phyloP scores from a whole-genome alignment of 2,329 filamentous ascomycete genomes.

The Fusarium neocosmosporiellum region DNA sequence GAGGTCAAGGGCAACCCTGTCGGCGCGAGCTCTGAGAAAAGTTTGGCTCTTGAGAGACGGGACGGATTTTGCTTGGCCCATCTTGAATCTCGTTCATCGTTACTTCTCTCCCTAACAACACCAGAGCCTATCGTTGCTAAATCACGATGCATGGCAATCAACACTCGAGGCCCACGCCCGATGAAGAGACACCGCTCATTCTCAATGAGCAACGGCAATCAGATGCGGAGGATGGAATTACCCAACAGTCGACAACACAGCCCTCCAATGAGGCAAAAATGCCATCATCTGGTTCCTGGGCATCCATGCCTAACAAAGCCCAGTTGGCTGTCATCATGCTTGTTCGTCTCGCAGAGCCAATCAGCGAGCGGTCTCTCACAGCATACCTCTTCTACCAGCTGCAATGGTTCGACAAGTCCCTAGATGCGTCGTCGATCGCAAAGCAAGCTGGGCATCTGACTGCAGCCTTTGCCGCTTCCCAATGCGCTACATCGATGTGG shows the following conservation, averaged over 20 bases:
- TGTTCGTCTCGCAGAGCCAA: slow-evolving; percentile 42
- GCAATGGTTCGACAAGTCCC: slow-evolving; percentile 34
- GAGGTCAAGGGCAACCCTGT: not conserved
- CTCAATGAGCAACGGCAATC: not conserved
- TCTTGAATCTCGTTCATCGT: not conserved
- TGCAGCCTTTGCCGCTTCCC: slow-evolving; percentile 29
- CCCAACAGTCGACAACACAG: not conserved
- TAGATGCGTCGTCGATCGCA: slow-evolving; percentile 38
- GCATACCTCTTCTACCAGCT: slow-evolving; percentile 28
- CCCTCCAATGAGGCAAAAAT: not conserved
- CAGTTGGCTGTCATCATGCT: slow-evolving; percentile 43
- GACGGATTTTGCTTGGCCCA: not conserved
- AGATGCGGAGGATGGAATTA: not conserved
- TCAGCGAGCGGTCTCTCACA: slow-evolving; percentile 39
- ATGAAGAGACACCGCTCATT: not conserved
- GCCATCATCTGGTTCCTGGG: not conserved
- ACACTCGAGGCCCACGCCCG: not conserved
- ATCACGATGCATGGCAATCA: not conserved
- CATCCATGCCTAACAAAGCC: slow-evolving; percentile 38
- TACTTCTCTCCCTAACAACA: not conserved
- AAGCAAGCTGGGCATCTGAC: slow-evolving; percentile 27
- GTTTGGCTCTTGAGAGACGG: not conserved
- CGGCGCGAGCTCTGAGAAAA: not conserved
- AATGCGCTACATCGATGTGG: slow-evolving; percentile 32
- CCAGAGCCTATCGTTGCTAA: not conserved